These are phyloP conservation scores for Neofusicoccum sp. DNA, from an alignment of 2,329 filamentous ascomycete species.

Conservation along the genomic window DNA sequence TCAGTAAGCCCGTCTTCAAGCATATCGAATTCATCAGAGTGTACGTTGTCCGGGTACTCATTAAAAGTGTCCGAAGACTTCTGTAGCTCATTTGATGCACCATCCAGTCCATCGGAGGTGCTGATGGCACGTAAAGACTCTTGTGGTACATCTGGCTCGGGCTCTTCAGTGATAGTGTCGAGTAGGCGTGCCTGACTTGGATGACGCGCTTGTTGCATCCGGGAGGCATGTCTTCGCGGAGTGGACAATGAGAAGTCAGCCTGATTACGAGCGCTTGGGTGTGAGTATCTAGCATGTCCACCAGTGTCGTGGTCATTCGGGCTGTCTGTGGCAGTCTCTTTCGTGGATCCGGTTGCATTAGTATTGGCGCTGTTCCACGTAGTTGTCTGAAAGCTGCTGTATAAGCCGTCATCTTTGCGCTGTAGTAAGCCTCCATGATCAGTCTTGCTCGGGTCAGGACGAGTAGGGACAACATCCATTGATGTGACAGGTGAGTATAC, in stretches of 20 bases:
- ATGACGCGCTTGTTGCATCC: background rate
- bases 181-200: background rate
- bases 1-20: background rate
- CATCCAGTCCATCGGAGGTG: background rate
- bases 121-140: background rate
- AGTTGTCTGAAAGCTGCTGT: no score
- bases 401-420: background rate
- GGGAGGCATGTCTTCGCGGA: no score
- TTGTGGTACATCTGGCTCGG: background rate
- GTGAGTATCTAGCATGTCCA: no score
- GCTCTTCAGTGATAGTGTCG: background rate
- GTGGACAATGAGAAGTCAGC: no score
- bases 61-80: background rate
- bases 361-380: no score
- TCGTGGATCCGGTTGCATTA: no score
- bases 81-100: background rate
- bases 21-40: background rate
- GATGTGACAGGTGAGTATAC: constrained; percentile 10
- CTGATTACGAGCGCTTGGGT: no score
- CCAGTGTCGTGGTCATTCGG: no score
- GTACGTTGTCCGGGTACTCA: background rate
- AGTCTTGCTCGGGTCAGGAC: background rate
- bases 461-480: constrained; percentile 4
- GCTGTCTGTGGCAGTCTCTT: no score
- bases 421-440: background rate